A percentile compares a stretch with the other conserved stretches of the same genome.
These are phyloP conservation scores for Phanerodontia chrysosporium DNA, from an alignment of 768 basidiomycete genomes.

Conservation along the genomic window DNA sequence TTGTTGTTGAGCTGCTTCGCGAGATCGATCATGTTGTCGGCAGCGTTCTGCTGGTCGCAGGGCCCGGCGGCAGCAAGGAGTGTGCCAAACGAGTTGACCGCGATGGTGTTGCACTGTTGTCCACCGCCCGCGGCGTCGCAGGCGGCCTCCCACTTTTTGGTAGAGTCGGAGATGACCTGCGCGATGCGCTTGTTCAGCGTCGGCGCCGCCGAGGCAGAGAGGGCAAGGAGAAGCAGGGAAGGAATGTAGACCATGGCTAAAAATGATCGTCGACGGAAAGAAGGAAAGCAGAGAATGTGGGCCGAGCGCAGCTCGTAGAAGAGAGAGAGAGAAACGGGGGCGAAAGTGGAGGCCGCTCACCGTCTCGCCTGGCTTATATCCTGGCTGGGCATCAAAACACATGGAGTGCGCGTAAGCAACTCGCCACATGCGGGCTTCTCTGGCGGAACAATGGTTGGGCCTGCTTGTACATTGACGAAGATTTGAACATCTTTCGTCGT, in stretches of 20 bases:
- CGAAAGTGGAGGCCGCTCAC: background rate
- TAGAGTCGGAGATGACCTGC: constrained; percentile 45
- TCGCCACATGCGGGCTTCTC: background rate
- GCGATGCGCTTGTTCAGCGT: constrained; percentile 43
- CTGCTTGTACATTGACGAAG: background rate
- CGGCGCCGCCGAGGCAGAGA: constrained; percentile 26
- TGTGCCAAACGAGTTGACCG: constrained; percentile 51
- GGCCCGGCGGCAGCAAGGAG: constrained; percentile 48
- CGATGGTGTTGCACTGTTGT: constrained; percentile 51
- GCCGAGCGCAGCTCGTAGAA: constrained; percentile 5
- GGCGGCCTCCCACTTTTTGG: constrained; percentile 46
- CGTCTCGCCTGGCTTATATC: background rate
- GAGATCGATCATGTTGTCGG: constrained; percentile 49
- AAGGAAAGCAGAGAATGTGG: background rate
- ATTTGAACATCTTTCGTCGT: too few relatives aligned
- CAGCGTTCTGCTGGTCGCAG: constrained; percentile 44
- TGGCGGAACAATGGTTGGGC: background rate
- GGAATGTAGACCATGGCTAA: constrained; percentile 24
- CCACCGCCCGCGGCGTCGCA: constrained; percentile 55
- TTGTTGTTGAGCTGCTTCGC: constrained; percentile 42
- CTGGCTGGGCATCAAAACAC: background rate
- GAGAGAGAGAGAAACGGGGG: background rate
- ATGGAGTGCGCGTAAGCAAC: background rate
- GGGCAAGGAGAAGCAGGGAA: constrained; percentile 27
- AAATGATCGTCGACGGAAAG: background rate